Evolutionary conservation across 148 eudicot genomes (phyloP), one percentile per base, ranked within the genome.

Genomic region (Camellia japonica): DNA sequence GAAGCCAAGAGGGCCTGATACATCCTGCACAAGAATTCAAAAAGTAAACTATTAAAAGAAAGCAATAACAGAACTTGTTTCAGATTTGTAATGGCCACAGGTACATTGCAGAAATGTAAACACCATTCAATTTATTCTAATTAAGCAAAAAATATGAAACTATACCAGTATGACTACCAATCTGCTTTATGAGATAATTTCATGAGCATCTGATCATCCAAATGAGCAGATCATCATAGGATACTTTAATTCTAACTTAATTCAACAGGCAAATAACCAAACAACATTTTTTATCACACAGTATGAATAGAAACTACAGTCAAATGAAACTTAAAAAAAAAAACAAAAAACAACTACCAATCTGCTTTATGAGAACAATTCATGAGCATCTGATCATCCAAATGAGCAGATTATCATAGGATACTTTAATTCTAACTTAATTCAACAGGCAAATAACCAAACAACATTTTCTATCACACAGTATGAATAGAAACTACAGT

Each of bases 1-100:
- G 91, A 84, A 82, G 92, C 97, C 83, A 93, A 82, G 77, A 88
- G 90, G 65, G 89, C 92, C 84, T 91, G 93, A 84, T 90, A 95
- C 97, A 95, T 92, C 92, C 98, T 95, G 92, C 85, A 80, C 65
- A 79, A 75, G 74, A 71, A 80, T 46, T 18, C 38, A 74, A 59
- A 18, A 76, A 18, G 58, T 61, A 78, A 78, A 71, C 23, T 63
- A 70, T 1, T 51, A 59, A 18, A 38, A 5, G n/a, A 58, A 41
- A 56, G n/a, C 14, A n/a, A 14, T 2, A 68, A 19, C 43, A 15
- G 20, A 49, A 60, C 7, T 49, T 19, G 70, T 23, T 62, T 47
- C 18, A 43, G 30, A 43, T 51, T 13, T 42, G 16, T 46, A 13
- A 59, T 75, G 76, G 13, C 9, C 76, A 65, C 12, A 16, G 7